phyloP scores from a whole-genome alignment of 805 yeast species.

The Priceomyces haplophilus region DNA sequence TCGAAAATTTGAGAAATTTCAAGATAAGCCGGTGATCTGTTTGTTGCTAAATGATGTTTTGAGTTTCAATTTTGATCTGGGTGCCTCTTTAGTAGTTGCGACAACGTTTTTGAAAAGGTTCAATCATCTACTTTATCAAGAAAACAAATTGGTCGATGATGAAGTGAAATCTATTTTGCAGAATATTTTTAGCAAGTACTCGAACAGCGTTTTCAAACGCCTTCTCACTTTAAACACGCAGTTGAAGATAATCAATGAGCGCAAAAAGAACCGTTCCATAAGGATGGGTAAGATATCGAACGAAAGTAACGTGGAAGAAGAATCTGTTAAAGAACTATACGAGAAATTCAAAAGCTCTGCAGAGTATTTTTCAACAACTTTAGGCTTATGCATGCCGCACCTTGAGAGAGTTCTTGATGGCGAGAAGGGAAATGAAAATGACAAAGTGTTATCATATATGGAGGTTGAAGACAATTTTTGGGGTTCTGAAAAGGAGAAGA shows the following conservation, averaged over 20 bases:
- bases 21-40: constrained; percentile 20
- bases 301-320: constrained; percentile 35
- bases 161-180: constrained; percentile 24
- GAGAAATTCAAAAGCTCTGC: constrained; percentile 45
- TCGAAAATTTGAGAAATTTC: constrained; percentile 25
- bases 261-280: constrained; percentile 54
- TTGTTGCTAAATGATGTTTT: constrained; percentile 29
- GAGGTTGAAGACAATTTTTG: constrained; percentile 42
- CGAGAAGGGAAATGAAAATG: constrained; percentile 20
- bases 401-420: constrained; percentile 5
- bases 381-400: constrained; percentile 24
- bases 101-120: constrained; percentile 51
- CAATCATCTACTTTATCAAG: constrained; percentile 26
- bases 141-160: constrained; percentile 24
- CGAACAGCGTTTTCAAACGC: constrained; percentile 39
- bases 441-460: constrained; percentile 18
- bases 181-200: constrained; percentile 41
- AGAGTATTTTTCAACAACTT: constrained; percentile 40
- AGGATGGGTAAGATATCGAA: constrained; percentile 62
- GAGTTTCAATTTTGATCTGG: constrained; percentile 24
- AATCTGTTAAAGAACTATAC: constrained; percentile 29
- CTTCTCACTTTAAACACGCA: constrained; percentile 34
- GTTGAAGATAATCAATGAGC: constrained; percentile 32
- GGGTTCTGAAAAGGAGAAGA: constrained; percentile 64
- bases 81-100: constrained; percentile 37